Evolutionary conservation across 1,284 basidiomycete species (phyloP), one percentile per base, ranked within the genome.

Genomic region (Fomitopsis pinicola): DNA sequence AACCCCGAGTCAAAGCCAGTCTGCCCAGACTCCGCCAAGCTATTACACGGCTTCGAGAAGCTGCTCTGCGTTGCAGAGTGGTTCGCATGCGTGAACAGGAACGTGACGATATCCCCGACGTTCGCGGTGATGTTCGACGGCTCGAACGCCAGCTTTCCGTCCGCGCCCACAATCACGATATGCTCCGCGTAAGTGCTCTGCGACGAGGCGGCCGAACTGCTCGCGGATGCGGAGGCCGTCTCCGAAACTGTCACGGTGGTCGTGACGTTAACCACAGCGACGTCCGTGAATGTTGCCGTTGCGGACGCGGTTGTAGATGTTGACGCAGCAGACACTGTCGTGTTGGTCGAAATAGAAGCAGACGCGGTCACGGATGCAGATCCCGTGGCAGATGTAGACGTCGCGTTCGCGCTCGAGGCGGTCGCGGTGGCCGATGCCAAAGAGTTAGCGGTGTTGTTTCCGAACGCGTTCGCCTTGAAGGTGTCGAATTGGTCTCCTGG

Each of bases 1-100:
- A 84, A 86, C 64, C 83, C 84, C 53, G 86, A 87, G 71, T 87
- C 81, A 62, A 88, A 87, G 3, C 85, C 85, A 59, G 76, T 66
- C 62, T 80, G 76, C 14, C 81, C 81, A 59, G 73, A 79, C 5
- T 77, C 70, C 3, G 76, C 71, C 42, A 85, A 72, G n/a, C 76
- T 71, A 33, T 72, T 71, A 73, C 87, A 88, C 6, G 87, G 87
- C 22, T 75, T 68, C 42, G 74, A 74, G 72, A 89, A 89, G 54
- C 78, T 80, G 63, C 83, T 86, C 65, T 82, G 80, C 9, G 86
- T 87, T 40, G 77, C 81, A 5, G 78, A 80, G 69, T 81, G 79
- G 68, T 79, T 79, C 67, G 76, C 76, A 60, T 71, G 68, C 59
- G 69, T 75, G 75, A 88, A 88, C 67, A 82, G 77, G 74, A 89